Evolutionary conservation across 352 stramenopile species (phyloP).

Genomic region (Phytophthora rubi): DNA sequence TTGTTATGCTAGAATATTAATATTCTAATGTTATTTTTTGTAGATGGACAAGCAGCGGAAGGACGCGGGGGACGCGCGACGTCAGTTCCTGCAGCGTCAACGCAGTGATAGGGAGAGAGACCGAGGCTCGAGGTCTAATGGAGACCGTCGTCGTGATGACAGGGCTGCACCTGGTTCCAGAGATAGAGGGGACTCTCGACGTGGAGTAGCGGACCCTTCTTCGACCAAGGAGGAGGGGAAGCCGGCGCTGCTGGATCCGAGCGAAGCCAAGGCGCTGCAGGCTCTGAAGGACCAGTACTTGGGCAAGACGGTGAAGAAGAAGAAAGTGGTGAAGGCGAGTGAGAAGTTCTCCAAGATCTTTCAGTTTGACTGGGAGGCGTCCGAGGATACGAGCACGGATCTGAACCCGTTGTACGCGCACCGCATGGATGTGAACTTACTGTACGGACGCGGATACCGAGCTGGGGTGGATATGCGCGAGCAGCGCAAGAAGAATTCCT

Average conservation of each 20-base stretch:
- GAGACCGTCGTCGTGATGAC: slow-evolving; percentile 27
- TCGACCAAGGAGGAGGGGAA: slow-evolving; percentile 21
- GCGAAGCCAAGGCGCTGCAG: slow-evolving; percentile 80
- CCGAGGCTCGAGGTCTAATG: slow-evolving; percentile 17
- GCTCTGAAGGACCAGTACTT: slow-evolving; percentile 91
- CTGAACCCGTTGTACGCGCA: slow-evolving; percentile 93
- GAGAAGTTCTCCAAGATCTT: slow-evolving; percentile 95
- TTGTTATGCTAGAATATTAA: background rate
- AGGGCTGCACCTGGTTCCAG: slow-evolving; percentile 9
- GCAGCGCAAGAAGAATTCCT: slow-evolving; percentile 92
- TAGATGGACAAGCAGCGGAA: slow-evolving; percentile 66
- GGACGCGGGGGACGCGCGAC: slow-evolving; percentile 59
- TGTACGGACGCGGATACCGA: slow-evolving; percentile 93
- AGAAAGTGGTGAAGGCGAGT: slow-evolving; percentile 91
- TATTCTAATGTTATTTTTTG: slow-evolving; percentile 1
- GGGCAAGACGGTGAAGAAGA: slow-evolving; percentile 86
- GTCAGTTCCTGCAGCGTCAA: slow-evolving; percentile 71
- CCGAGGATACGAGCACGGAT: slow-evolving; percentile 92
- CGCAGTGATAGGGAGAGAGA: slow-evolving; percentile 42
- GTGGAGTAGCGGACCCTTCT: slow-evolving; percentile 1
- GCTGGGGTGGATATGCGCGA: slow-evolving; percentile 94
- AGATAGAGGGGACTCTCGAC: slow-evolving; percentile 16
- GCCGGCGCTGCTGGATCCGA: slow-evolving; percentile 35
- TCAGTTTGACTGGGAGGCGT: slow-evolving; percentile 94
- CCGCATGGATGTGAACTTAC: slow-evolving; percentile 88